Evolutionary conservation across 371 early-diverging fungal species (phyloP).

Genomic region (Mortierella sp.): DNA sequence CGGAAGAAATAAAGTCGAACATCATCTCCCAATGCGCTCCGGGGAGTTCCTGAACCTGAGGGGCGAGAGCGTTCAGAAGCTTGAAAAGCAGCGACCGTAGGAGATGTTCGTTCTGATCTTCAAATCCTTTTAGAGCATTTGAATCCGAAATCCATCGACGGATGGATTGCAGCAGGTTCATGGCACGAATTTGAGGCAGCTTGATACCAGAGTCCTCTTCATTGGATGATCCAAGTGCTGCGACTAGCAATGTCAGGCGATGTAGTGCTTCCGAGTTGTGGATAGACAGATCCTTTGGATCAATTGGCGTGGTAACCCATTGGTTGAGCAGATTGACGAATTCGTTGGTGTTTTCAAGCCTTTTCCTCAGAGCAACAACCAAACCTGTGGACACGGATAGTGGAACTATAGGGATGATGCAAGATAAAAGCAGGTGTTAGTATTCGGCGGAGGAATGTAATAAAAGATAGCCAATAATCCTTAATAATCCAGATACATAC

Average conservation of each 20-base stretch:
- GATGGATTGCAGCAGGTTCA: constrained; percentile 59
- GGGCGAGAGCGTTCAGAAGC: constrained; percentile 55
- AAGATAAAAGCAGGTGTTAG: neutral
- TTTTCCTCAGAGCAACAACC: constrained; percentile 24
- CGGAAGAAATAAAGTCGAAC: constrained; percentile 51
- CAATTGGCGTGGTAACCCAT: constrained; percentile 37
- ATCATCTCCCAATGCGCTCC: constrained; percentile 70
- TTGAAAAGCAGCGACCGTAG: constrained; percentile 55
- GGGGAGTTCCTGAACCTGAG: constrained; percentile 61
- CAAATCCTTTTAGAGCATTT: constrained; percentile 20
- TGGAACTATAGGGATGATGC: constrained; percentile 17
- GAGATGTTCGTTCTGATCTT: constrained; percentile 38
- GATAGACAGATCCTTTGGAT: constrained; percentile 28
- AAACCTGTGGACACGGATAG: constrained; percentile 33
- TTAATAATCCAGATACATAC: constrained; percentile 20
- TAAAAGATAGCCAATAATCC: no score
- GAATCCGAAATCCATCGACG: constrained; percentile 57
- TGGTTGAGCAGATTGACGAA: constrained; percentile 48
- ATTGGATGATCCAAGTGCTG: constrained; percentile 30
- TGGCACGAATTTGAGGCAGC: constrained; percentile 62
- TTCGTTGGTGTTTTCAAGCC: constrained; percentile 42
- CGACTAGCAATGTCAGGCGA: constrained; percentile 33
- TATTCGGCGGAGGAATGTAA: no score
- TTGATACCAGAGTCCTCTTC: constrained; percentile 29
- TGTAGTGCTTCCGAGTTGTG: constrained; percentile 17